Base-by-base conservation (phyloP, 805 yeast species). In the Teunomyces panamensis region DNA sequence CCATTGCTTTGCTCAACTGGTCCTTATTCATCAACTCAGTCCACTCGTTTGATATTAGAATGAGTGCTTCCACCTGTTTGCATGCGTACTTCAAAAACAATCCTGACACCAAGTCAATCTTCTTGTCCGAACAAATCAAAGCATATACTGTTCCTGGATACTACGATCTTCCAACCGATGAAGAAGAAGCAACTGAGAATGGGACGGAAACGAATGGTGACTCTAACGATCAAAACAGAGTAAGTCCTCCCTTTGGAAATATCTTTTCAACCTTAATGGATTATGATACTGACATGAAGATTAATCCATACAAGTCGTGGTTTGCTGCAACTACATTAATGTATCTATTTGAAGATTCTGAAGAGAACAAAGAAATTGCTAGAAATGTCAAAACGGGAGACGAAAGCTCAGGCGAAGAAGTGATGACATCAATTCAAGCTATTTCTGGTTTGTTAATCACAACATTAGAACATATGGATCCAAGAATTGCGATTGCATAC, bases 231-330 rank as follows among this genome's bases (percentile, higher is more conserved):
- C n/a, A 9, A 9, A 42, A 41, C 16, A n/a, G 28, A 6, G 30
- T n/a, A 9, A 27, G 14, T 9, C 44, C 53, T 9, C 57, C 55
- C 10, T 62, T 60, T 44, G 84, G 80, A 2, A 90, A 89, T 60
- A 66, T 94, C 1, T 83, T 94, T 48, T 71, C 81, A 24, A 78
- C 86, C 0, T 64, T 94, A 5, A 76, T 89, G 54, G 92, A 87
- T 53, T 89, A 87, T 57, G 92, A 91, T 53, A 80, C 71, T 1
- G 73, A 68, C 11, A 48, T 62, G 39, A 80, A 83, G 46, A 66
- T 91, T 30, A 92, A 94, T 55, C 97, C 99, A 0, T 94, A 90
- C 61, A 81, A 83, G 57, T 67, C 82, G 1, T 94, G 96, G 94
- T 91, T 92, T 66, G 81, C 96, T 0, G 71, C 87, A 2, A 77